Evolutionary conservation across 2,329 filamentous ascomycete species (phyloP).

Genomic region (Pseudogymnoascus verrucosus): DNA sequence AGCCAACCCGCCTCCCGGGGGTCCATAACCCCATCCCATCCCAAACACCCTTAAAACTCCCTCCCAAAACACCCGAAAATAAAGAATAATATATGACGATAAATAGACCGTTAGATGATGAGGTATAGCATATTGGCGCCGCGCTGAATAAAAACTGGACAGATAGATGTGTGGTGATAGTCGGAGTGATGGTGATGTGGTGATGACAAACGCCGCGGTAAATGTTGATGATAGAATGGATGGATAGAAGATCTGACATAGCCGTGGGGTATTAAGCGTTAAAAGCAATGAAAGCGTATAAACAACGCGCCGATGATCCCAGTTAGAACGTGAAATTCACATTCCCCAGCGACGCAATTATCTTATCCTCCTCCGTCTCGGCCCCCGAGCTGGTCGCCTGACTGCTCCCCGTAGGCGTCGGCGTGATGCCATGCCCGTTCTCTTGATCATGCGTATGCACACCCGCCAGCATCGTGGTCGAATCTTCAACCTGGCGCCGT

Average conservation of each 20-base stretch:
- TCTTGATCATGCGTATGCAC: slow-evolving; percentile 16
- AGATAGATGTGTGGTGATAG: neutral
- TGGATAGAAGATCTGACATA: neutral
- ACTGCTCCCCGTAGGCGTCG: slow-evolving; percentile 21
- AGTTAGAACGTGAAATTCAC: slow-evolving; percentile 56
- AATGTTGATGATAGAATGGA: neutral
- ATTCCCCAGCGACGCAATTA: slow-evolving; percentile 48
- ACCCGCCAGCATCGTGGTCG: slow-evolving; percentile 19
- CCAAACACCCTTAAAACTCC: neutral
- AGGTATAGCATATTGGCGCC: slow-evolving; percentile 2
- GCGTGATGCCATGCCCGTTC: slow-evolving; percentile 4
- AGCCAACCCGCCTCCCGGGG: neutral
- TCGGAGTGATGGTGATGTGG: neutral
- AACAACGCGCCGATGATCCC: slow-evolving; percentile 6
- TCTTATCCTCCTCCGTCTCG: slow-evolving; percentile 41
- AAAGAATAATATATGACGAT: neutral
- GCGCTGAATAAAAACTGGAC: slow-evolving; percentile 6
- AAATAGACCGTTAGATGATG: slow-evolving; percentile 8
- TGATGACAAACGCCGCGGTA: neutral
- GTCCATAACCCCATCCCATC: neutral
- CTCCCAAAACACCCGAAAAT: neutral
- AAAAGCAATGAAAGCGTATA: neutral
- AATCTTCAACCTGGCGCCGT: slow-evolving; percentile 21
- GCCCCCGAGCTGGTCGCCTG: slow-evolving; percentile 26
- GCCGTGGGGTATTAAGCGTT: neutral